A percentile compares a stretch with the other conserved stretches of the same genome.
Conservation (phyloP, 2,329 filamentous ascomycete genomes). For the Meredithiella fracta region DNA sequence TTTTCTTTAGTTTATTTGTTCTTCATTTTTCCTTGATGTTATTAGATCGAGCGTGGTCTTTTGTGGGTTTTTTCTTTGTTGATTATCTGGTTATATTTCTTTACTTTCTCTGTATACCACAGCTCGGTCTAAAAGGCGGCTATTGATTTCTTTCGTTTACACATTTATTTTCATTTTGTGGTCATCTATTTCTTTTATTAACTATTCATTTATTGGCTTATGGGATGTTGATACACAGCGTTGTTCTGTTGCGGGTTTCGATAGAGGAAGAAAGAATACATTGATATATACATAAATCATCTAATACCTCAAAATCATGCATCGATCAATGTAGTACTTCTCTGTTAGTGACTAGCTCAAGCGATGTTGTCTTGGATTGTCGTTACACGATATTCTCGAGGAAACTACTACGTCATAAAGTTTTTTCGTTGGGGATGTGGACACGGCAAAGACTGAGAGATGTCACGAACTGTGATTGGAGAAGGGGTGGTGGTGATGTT, state of each 20-base stretch:
- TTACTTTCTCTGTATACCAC: constrained; percentile 21
- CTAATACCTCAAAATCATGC: too few relatives aligned
- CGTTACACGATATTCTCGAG: neutral
- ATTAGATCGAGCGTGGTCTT: neutral
- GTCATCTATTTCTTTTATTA: constrained; percentile 1
- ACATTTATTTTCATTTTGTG: neutral
- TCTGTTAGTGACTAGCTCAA: neutral
- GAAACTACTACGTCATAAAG: neutral
- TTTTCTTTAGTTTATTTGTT: constrained; percentile 8
- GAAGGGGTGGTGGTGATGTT: too few relatives aligned
- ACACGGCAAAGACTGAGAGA: too few relatives aligned
- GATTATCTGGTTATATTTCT: neutral
- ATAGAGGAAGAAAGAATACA: neutral
- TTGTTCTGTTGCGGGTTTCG: constrained; percentile 1
- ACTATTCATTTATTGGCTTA: constrained; percentile 4
- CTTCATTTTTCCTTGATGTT: constrained; percentile 7
- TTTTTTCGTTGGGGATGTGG: neutral
- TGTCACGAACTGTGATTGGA: too few relatives aligned
- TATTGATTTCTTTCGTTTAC: constrained; percentile 9
- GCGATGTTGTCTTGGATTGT: too few relatives aligned
- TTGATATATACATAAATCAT: too few relatives aligned
- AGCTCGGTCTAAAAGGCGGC: constrained; percentile 7
- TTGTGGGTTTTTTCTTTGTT: constrained; percentile 2
- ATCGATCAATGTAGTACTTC: too few relatives aligned
- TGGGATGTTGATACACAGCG: constrained; percentile 3